Evolutionary conservation across 1,284 basidiomycete species (phyloP).

Genomic region (Ceratobasidium sp.): DNA sequence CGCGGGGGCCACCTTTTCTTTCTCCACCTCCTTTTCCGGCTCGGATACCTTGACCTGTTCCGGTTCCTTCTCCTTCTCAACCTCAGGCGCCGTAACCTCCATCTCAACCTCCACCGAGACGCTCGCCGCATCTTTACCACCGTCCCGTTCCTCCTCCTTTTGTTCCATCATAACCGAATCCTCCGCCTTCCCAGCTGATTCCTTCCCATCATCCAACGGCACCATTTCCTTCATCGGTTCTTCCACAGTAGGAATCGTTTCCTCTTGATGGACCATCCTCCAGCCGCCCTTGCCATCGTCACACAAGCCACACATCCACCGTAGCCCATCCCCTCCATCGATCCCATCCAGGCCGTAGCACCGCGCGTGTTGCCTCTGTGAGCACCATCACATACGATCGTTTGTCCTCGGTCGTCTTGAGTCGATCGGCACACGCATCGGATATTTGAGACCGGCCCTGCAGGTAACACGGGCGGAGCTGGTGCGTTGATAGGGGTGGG

Average conservation of each 20-base stretch:
- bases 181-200: background rate
- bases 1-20: background rate
- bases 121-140: background rate
- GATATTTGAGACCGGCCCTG: conserved; percentile 12
- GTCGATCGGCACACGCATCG: conserved; percentile 42
- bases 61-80: conserved; percentile 1
- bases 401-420: conserved; percentile 41
- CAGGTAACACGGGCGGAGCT: background rate
- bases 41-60: background rate
- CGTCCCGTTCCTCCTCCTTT: background rate
- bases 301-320: conserved; percentile 40
- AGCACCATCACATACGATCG: conserved; percentile 43
- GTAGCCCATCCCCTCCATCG: conserved; percentile 8
- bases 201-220: background rate
- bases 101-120: conserved; percentile 18
- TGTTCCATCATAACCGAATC: background rate
- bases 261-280: background rate
- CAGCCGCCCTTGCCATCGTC: conserved; percentile 5
- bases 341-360: conserved; percentile 38
- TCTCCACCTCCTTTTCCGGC: background rate
- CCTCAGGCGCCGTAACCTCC: background rate
- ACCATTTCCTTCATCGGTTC: background rate
- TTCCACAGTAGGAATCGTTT: background rate
- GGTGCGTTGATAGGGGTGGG: background rate
- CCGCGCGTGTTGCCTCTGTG: conserved; percentile 40